Evolutionary conservation across 176 grass and related monocot genomes (phyloP).

Genomic region (Bothriochloa decipiens): DNA sequence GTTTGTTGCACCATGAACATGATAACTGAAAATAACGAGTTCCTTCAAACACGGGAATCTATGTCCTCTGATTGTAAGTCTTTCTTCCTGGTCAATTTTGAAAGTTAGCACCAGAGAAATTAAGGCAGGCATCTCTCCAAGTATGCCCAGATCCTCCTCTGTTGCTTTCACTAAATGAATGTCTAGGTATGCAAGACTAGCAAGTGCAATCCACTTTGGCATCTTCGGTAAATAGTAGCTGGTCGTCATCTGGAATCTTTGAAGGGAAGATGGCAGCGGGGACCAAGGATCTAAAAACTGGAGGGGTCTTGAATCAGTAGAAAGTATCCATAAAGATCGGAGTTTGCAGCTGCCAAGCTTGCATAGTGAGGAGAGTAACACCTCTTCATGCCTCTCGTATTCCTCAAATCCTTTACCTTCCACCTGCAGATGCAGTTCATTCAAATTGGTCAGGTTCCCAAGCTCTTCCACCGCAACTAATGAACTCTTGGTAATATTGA

Average conservation of each 20-base stretch:
- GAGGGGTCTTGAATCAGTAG: rapidly evolving
- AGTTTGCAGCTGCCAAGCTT: slow-evolving; percentile 16
- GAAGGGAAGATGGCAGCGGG: slow-evolving; percentile 5
- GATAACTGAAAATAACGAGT: rapidly evolving
- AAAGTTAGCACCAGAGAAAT: neutral
- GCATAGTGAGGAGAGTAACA: neutral
- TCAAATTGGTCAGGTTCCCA: neutral
- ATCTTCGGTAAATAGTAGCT: neutral
- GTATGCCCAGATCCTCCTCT: neutral
- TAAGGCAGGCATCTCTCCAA: slow-evolving; percentile 1
- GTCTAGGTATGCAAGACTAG: neutral
- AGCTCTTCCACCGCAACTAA: neutral
- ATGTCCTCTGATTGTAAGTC: neutral
- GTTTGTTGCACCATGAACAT: neutral
- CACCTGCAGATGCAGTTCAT: neutral
- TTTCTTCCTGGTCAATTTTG: neutral
- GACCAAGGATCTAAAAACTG: slow-evolving; percentile 24
- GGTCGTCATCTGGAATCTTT: neutral
- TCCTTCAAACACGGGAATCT: neutral
- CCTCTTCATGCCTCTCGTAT: slow-evolving; percentile 3
- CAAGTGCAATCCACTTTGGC: neutral
- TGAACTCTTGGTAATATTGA: neutral
- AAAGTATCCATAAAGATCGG: rapidly evolving
- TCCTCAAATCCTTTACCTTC: neutral
- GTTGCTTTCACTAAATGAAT: neutral